A percentile compares a stretch with the other conserved stretches of the same genome.
phyloP scores from a whole-genome alignment of 495 filamentous ascomycete genomes.

The Neurospora terricola region DNA sequence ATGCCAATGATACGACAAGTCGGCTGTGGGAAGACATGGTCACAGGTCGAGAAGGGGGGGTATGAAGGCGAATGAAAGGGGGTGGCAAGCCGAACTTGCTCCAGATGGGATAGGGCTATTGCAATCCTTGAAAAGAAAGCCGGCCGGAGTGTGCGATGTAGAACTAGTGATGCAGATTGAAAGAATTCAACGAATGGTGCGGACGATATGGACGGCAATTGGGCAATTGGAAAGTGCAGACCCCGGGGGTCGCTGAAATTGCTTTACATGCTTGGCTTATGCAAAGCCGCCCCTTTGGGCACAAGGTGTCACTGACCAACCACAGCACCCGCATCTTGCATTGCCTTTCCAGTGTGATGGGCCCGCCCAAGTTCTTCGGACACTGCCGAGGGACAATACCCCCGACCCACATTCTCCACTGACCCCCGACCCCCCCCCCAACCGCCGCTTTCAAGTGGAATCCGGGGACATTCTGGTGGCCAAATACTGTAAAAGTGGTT shows the following conservation, averaged over 20 bases:
- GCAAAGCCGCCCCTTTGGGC: not conserved
- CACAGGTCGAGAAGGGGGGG: not conserved
- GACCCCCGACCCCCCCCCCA: too few relatives aligned
- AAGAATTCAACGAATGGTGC: not conserved
- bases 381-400: not conserved
- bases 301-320: not conserved
- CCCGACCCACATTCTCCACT: not conserved
- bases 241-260: not conserved
- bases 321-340: not conserved
- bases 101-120: not conserved
- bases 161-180: not conserved
- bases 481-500: not conserved
- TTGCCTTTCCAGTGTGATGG: not conserved
- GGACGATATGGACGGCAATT: not conserved
- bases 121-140: not conserved
- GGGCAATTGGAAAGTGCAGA: not conserved
- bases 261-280: not conserved
- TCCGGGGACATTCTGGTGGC: not conserved
- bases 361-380: not conserved
- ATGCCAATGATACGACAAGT: not conserved
- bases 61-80: not conserved
- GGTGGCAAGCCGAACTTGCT: not conserved
- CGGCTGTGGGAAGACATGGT: not conserved
- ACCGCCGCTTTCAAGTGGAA: not conserved
- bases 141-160: not conserved